A percentile compares a stretch with the other conserved stretches of the same genome.
phyloP scores from a whole-genome alignment of 179 eudicot genomes.

The Heliamphora pulchella region DNA sequence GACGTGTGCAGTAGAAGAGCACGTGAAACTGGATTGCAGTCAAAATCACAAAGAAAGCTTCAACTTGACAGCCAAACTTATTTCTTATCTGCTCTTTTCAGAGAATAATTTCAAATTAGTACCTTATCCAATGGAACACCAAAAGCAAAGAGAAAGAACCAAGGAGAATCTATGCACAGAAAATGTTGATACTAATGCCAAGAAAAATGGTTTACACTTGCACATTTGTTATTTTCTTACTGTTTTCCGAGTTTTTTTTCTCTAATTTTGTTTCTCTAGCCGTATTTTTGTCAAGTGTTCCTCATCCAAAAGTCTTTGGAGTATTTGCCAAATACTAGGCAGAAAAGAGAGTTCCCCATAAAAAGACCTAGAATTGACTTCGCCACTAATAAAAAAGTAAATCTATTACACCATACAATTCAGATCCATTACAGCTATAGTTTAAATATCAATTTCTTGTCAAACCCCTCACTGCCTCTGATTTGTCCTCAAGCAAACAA shows the following conservation, averaged over 20 bases:
- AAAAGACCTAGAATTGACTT: too few species aligned
- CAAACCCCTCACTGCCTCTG: neutral
- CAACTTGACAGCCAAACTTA: constrained; percentile 87
- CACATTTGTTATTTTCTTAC: neutral
- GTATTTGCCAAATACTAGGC: neutral
- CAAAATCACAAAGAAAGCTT: constrained; percentile 77
- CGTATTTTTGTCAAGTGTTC: too few species aligned
- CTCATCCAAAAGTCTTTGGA: neutral
- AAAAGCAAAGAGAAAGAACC: constrained; percentile 12
- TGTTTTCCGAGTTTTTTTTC: too few species aligned
- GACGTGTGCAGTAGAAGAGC: constrained; percentile 94
- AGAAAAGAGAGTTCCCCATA: neutral
- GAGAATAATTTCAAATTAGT: constrained; percentile 10
- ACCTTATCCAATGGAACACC: neutral
- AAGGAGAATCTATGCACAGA: constrained; percentile 5
- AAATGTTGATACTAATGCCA: neutral
- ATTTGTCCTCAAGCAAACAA: neutral
- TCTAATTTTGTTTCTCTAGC: too few species aligned
- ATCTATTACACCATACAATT: neutral
- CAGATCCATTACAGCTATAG: neutral
- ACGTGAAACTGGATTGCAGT: constrained; percentile 75
- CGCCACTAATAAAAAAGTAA: neutral
- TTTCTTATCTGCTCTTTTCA: constrained; percentile 52
- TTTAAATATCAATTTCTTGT: neutral
- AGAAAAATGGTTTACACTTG: neutral